Conservation (phyloP, 2,329 filamentous ascomycete species). For the Exophiala aquamarina region DNA sequence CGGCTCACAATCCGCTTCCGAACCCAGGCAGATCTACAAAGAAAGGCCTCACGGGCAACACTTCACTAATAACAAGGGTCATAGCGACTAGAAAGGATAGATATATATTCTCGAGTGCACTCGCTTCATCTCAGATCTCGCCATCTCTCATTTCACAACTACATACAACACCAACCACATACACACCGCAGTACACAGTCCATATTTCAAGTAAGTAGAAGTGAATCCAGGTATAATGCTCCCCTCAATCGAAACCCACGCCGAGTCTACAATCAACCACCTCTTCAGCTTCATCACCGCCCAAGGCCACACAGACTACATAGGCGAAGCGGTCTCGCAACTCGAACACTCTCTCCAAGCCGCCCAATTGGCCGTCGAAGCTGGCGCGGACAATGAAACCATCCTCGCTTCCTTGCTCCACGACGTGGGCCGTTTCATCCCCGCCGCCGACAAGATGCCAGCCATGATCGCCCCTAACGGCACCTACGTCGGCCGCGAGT, state of each 20-base stretch:
- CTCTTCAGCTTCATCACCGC: slow-evolving; percentile 30
- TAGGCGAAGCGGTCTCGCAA: slow-evolving; percentile 37
- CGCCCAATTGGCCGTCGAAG: slow-evolving; percentile 32
- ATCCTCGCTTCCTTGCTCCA: slow-evolving; percentile 33
- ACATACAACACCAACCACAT: neutral
- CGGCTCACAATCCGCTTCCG: no score
- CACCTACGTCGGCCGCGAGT: slow-evolving; percentile 29
- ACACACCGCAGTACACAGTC: no score
- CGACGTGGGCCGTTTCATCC: slow-evolving; percentile 35
- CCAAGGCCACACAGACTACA: slow-evolving; percentile 37
- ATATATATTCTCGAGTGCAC: no score
- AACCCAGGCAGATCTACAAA: no score
- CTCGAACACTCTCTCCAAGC: slow-evolving; percentile 37
- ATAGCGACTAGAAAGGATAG: no score
- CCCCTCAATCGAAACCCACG: slow-evolving; percentile 24
- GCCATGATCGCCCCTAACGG: slow-evolving; percentile 30
- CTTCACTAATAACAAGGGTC: no score
- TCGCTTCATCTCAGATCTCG: no score
- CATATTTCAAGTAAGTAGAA: no score
- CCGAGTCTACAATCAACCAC: slow-evolving; percentile 23
- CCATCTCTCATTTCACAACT: slow-evolving; percentile 20
- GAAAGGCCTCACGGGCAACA: no score
- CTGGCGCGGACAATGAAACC: slow-evolving; percentile 30
- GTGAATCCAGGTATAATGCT: no score
- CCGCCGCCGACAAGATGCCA: slow-evolving; percentile 30